These are phyloP conservation scores for Pinus taeda DNA, from an alignment of 75 land plant genomes.

Conservation along the genomic window DNA sequence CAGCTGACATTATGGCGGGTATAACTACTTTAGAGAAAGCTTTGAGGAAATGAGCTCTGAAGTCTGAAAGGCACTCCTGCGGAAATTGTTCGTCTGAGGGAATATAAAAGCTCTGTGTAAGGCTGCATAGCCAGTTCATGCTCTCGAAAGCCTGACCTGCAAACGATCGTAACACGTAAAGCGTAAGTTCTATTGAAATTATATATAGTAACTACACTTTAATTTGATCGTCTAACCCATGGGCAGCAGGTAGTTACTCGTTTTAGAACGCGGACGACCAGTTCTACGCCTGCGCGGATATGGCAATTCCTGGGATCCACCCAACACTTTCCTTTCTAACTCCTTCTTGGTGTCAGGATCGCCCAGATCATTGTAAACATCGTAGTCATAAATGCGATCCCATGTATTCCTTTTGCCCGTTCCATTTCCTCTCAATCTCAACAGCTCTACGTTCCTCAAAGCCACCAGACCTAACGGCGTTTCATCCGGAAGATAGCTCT, in stretches of 20 bases:
- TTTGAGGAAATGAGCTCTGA: slow-evolving; percentile 14
- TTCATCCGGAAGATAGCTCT: slow-evolving; percentile 21
- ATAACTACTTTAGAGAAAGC: neutral
- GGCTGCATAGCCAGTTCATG: neutral
- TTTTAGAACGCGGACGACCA: slow-evolving; percentile 13
- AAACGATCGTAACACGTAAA: neutral
- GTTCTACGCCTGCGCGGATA: slow-evolving; percentile 32
- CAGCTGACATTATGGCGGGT: neutral
- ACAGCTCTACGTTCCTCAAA: slow-evolving; percentile 15
- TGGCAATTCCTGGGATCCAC: slow-evolving; percentile 19
- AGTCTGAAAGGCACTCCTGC: slow-evolving; percentile 27
- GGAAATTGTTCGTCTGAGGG: slow-evolving; percentile 54
- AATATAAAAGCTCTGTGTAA: neutral
- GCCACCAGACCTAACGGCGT: slow-evolving; percentile 21
- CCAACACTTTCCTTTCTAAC: slow-evolving; percentile 10
- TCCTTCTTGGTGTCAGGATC: slow-evolving; percentile 8
- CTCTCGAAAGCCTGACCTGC: slow-evolving; percentile 17
- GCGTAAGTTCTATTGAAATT: neutral
- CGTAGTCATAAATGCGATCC: slow-evolving; percentile 24
- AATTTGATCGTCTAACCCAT: neutral
- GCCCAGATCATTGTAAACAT: slow-evolving; percentile 27
- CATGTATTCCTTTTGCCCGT: slow-evolving; percentile 9
- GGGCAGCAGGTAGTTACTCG: slow-evolving; percentile 4
- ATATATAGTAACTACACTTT: slow-evolving; percentile 8
- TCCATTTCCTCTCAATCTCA: slow-evolving; percentile 15